Evolutionary conservation across 2,329 filamentous ascomycete genomes (phyloP).

Genomic region (Cladosporium phlei): DNA sequence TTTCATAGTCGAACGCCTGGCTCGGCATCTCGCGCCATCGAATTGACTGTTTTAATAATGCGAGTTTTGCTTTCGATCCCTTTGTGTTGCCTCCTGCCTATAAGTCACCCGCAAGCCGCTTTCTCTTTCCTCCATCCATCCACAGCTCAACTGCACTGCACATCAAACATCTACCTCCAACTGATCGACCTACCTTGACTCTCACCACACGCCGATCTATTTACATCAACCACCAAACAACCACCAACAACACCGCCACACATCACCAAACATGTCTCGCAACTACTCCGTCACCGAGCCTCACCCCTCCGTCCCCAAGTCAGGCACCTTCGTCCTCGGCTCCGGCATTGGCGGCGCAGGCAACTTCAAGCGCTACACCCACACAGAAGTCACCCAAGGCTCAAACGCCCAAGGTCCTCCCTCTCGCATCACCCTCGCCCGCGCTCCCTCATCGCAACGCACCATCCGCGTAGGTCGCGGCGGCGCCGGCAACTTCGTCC

Average conservation of each 20-base stretch:
- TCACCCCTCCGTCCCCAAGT: conserved; percentile 53
- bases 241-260: conserved; percentile 14
- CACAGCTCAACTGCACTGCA: conserved; percentile 7
- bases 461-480: conserved; percentile 54
- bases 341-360: conserved; percentile 56
- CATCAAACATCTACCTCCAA: conserved; percentile 13
- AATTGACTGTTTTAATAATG: neutral
- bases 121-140: conserved; percentile 12
- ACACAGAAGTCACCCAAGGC: conserved; percentile 50
- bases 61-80: neutral
- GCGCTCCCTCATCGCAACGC: conserved; percentile 37
- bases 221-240: conserved; percentile 15
- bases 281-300: conserved; percentile 56
- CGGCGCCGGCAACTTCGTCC: conserved; percentile 55
- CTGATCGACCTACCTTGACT: no score
- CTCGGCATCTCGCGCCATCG: conserved; percentile 13
- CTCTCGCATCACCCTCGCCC: conserved; percentile 46
- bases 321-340: conserved; percentile 45
- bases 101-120: conserved; percentile 1
- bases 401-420: conserved; percentile 43
- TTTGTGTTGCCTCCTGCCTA: conserved; percentile 1
- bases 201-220: conserved; percentile 25
- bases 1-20: neutral
- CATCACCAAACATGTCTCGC: conserved; percentile 26
- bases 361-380: conserved; percentile 52